Base-by-base conservation (phyloP, 176 grass and related monocot genomes). In the Areca catechu region DNA sequence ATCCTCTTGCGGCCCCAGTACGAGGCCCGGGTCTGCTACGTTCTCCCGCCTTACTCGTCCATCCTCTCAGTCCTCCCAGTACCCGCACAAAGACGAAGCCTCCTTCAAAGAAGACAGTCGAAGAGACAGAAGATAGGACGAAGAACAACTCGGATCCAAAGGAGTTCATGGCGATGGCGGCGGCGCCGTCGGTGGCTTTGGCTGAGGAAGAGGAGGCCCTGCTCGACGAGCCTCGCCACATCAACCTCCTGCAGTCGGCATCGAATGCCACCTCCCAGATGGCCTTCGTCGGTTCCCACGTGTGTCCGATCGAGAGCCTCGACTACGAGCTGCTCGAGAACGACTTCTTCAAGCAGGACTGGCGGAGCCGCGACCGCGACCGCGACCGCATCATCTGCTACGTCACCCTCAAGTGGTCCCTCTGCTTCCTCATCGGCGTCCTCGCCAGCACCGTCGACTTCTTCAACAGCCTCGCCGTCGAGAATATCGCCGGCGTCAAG, bases 301-400 rank as follows among this genome's bases (percentile, higher is more conserved):
- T 87, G 59, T 90, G 60, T 68, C 80, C 86, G 49, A 83, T 95
- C 70, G 85, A 95, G 60, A 95, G 90, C 82, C 90, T 95, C 27
- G 90, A 90, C 64, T 95, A 95, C 83, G 90, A 95, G 90, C 86
- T 2, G 9, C 76, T 96, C 47, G 86, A 96, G 61, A 96, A 90
- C 69, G 83, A 96, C 22, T 68, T 90, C 69, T 90, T 96, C 86
- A 78, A 85, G 77, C 92, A 96, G 75, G 86, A 88, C 65, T 90
- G 92, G 86, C 61, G 92, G 59, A 67, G 80, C 24, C 24, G 24
- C 24, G 24, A 29, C 58, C 74, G 58, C 54, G 77, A 60, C 20
- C 49, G 71, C 58, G 57, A 56, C 19, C 75, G 80, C 56, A 87
- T 90, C 57, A 50, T 87, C 51, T 80, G 80, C 24, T 96, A 90